Conservation (phyloP, 2,329 filamentous ascomycete species). For the Verticillium albo-atrum region DNA sequence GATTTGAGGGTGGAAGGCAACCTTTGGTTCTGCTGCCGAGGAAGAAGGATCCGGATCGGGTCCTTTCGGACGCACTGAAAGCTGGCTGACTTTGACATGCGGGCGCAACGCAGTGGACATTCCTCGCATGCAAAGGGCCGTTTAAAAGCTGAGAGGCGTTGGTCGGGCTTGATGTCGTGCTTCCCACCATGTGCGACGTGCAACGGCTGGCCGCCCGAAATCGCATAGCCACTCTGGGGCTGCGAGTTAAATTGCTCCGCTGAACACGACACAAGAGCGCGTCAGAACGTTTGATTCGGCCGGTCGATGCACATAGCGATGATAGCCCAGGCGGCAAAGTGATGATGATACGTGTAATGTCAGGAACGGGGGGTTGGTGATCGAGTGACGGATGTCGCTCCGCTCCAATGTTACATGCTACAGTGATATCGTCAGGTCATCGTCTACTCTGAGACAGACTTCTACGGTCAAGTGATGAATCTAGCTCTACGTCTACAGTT, state of each 20-base stretch:
- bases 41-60: no score
- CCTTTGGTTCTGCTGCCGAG: neutral
- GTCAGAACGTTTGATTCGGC: neutral
- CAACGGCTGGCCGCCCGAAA: neutral
- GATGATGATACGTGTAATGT: no score
- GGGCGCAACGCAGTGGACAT: neutral
- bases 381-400: no score
- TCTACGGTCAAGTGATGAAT: neutral
- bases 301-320: neutral
- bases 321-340: no score
- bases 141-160: neutral
- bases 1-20: no score
- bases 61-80: neutral
- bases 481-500: slow-evolving; percentile 42
- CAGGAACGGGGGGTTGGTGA: no score
- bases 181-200: neutral
- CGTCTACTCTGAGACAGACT: neutral
- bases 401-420: neutral
- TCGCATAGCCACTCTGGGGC: neutral
- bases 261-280: neutral
- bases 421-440: neutral
- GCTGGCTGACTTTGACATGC: neutral
- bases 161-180: neutral
- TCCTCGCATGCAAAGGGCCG: neutral
- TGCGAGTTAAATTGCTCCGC: neutral